Evolutionary conservation across 371 early-diverging fungal species (phyloP), one percentile per base, ranked within the genome.

Genomic region (Mortierella sp.): DNA sequence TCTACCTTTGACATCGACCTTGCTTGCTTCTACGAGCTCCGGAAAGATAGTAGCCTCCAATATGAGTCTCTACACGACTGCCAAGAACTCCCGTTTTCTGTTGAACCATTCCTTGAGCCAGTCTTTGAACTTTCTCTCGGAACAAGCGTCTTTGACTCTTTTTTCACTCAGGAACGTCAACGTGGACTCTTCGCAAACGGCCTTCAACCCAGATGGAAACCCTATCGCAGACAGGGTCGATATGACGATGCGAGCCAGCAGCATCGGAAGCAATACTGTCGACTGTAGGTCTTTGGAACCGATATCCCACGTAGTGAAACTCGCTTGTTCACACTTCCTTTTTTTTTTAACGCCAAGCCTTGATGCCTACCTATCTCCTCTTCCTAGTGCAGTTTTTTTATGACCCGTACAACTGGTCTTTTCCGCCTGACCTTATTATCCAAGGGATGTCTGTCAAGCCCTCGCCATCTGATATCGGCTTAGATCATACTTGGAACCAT

Each of bases 321-420:
- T n/a, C n/a, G n/a, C n/a, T n/a, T n/a, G n/a, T n/a, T n/a, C n/a
- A n/a, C n/a, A n/a, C n/a, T n/a, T n/a, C n/a, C n/a, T n/a, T n/a
- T n/a, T n/a, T n/a, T n/a, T n/a, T n/a, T n/a, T n/a, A n/a, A n/a
- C 15, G 18, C 57, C 15, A 6, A 28, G 57, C 29, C 25, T 23
- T 21, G 25, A 23, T 47, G 48, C 37, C 43, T 29, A 19, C 19
- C 25, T 43, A 0, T 55, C 19, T 23, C 44, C 11, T 23, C n/a
- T 18, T 50, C 25, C 14, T 55, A 79, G 79, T 79, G 57, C 69
- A 69, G 51, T 69, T 79, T 28, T 66, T 52, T 28, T 79, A 69
- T 58, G 70, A 79, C 56, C 73, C 79, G 16, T 72, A 72, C 64
- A 69, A 79, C 45, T 79, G 79, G 79, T 65, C 79, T 0, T 79